Base-by-base conservation (phyloP, 164 flowering plant genomes). In the Piper betle region DNA sequence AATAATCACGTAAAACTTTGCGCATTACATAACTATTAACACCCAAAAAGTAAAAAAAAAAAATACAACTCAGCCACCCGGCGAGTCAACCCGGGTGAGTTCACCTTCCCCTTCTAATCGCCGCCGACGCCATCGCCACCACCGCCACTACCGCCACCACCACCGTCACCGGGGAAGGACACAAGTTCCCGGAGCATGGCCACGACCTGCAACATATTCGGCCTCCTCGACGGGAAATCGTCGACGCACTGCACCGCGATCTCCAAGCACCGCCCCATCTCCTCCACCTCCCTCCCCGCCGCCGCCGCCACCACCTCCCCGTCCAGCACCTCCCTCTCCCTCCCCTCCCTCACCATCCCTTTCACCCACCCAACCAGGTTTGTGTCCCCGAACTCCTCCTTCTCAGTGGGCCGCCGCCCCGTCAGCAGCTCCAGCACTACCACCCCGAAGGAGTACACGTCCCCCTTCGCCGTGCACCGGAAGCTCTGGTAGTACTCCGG, bases 221-320 rank as follows among this genome's bases (percentile, higher is more conserved):
- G 96, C 84, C 97, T 72, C 69, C 68, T 84, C 8, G 94, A 86
- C 13, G 97, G 96, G 58, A 86, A 84, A 55, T 91, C 97, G 39
- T 91, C 91, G 2, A 91, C 91, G 71, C 96, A 88, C 53, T 74
- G 82, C 74, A 88, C 57, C 2, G 84, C 76, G 55, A 88, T 80
- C 57, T 86, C 88, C 68, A 91, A 64, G 39, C 80, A 86, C 68
- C 79, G 74, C 52, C 79, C 71, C 90, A 88, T 84, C 74, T 91
- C 91, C 55, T 74, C 79, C 39, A 80, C 77, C 58, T 80, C 77
- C 52, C 69, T 79, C 1, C 69, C 81, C 48, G 73, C 81, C 66
- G 63, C 77, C 60, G 66, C 68, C 1, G 20, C 76, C 18, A 85
- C 43, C 61, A 91, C 58, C 19, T 84, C 86, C 0, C 61, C 65